A percentile compares a stretch with the other conserved stretches of the same genome.
Evolutionary conservation across 345 rosid species (phyloP).

Genomic region (Tarenaya hassleriana): DNA sequence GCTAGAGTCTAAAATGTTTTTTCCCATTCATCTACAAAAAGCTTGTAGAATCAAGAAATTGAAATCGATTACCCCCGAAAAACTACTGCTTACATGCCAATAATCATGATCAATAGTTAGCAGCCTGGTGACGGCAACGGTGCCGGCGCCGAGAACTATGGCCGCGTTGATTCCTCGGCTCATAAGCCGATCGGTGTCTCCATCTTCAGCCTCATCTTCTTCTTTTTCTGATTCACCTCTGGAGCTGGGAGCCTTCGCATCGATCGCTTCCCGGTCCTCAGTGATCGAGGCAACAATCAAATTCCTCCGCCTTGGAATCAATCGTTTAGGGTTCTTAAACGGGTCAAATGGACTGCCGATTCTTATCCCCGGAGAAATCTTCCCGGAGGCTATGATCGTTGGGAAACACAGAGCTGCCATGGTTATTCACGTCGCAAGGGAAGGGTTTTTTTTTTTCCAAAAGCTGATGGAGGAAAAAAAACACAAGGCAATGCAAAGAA

Average conservation of each 20-base stretch:
- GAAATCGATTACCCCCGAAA: background rate
- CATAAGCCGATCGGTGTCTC: slow-evolving; percentile 33
- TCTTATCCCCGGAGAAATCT: slow-evolving; percentile 15
- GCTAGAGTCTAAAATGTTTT: too few relatives aligned
- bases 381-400: background rate
- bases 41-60: too few relatives aligned
- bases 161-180: slow-evolving; percentile 63
- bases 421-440: background rate
- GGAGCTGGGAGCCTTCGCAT: slow-evolving; percentile 20
- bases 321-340: slow-evolving; percentile 18
- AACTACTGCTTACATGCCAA: slow-evolving; percentile 71
- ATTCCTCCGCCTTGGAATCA: slow-evolving; percentile 21
- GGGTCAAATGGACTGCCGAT: background rate
- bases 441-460: slow-evolving; percentile 1
- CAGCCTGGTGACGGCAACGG: slow-evolving; percentile 65
- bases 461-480: background rate
- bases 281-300: slow-evolving; percentile 44
- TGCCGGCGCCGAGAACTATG: slow-evolving; percentile 75
- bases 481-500: background rate
- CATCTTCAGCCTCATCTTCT: slow-evolving; percentile 18
- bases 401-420: slow-evolving; percentile 25
- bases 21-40: too few relatives aligned
- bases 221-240: slow-evolving; percentile 21
- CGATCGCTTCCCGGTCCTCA: slow-evolving; percentile 46
- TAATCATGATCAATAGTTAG: slow-evolving; percentile 83